A percentile compares a stretch with the other conserved stretches of the same genome.
These are phyloP conservation scores for Mrakia blollopis DNA, from an alignment of 768 basidiomycete genomes.

Conservation along the genomic window DNA sequence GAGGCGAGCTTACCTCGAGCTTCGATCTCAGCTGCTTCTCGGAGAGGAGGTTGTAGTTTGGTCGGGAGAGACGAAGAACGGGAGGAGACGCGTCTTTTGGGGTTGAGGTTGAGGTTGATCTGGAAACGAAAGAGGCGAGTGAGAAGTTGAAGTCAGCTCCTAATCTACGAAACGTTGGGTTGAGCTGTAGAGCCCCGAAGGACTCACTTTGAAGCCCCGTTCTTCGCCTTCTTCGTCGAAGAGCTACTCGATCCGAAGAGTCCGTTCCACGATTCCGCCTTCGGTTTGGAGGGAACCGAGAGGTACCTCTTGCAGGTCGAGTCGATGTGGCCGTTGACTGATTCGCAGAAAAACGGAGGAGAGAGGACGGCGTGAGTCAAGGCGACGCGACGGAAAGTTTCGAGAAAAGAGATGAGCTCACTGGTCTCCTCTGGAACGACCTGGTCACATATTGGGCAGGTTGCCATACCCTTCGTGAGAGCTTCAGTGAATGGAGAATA, in stretches of 20 bases:
- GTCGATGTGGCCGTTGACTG: conserved; percentile 17
- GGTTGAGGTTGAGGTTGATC: neutral
- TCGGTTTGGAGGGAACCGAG: neutral
- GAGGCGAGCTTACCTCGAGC: neutral
- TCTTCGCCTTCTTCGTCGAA: conserved; percentile 2
- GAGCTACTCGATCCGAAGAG: neutral
- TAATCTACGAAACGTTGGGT: too few species aligned
- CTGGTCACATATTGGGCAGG: conserved; percentile 9
- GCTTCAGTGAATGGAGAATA: neutral
- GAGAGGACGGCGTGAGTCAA: neutral
- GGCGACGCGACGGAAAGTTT: neutral
- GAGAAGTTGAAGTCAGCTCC: too few species aligned
- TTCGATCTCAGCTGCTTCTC: conserved; percentile 7
- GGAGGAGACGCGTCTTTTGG: neutral
- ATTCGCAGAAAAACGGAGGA: neutral
- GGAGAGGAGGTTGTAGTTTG: conserved; percentile 14
- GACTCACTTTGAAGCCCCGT: neutral
- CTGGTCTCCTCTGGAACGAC: conserved; percentile 8
- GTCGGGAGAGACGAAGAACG: neutral
- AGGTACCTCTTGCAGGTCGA: conserved; percentile 5
- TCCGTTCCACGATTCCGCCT: neutral
- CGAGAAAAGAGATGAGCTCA: neutral
- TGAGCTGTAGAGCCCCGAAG: neutral
- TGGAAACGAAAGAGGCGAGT: neutral
- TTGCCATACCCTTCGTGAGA: neutral